Conservation (phyloP, 441 rosid species). For the Corymbia citriodora region DNA sequence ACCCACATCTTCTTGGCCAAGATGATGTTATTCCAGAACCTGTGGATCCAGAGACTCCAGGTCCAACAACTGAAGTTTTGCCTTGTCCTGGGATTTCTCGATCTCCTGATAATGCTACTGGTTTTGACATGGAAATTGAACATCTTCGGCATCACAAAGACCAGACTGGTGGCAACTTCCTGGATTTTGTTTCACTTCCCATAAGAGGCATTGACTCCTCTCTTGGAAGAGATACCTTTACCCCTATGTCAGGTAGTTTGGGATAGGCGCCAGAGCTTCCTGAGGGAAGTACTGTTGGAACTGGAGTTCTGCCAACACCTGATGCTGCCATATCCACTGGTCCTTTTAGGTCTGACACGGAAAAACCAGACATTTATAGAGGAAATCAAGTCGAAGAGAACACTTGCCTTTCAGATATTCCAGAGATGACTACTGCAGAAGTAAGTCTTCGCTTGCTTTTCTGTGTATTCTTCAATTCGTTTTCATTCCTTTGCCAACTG, state of each 20-base stretch:
- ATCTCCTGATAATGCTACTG: no score
- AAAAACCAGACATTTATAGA: slow-evolving; percentile 37
- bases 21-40: slow-evolving; percentile 28
- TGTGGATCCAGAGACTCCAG: slow-evolving; percentile 12
- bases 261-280: slow-evolving; percentile 19
- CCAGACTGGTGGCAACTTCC: no score
- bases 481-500: background rate
- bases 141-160: no score
- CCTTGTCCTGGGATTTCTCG: no score
- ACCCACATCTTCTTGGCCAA: slow-evolving; percentile 30
- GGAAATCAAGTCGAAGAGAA: slow-evolving; percentile 20
- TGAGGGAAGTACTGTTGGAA: slow-evolving; percentile 22
- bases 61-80: slow-evolving; percentile 15
- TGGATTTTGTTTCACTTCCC: no score
- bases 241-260: no score
- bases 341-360: slow-evolving; percentile 34
- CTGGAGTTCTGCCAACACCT: slow-evolving; percentile 18
- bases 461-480: background rate
- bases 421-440: slow-evolving; percentile 36
- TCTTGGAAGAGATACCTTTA: no score
- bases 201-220: no score
- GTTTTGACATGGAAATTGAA: no score
- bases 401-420: slow-evolving; percentile 48
- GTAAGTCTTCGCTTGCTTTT: slow-evolving; percentile 28
- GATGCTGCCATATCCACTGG: slow-evolving; percentile 24